phyloP scores from a whole-genome alignment of 108 stramenopile genomes.

The Cyclotella cryptica region DNA sequence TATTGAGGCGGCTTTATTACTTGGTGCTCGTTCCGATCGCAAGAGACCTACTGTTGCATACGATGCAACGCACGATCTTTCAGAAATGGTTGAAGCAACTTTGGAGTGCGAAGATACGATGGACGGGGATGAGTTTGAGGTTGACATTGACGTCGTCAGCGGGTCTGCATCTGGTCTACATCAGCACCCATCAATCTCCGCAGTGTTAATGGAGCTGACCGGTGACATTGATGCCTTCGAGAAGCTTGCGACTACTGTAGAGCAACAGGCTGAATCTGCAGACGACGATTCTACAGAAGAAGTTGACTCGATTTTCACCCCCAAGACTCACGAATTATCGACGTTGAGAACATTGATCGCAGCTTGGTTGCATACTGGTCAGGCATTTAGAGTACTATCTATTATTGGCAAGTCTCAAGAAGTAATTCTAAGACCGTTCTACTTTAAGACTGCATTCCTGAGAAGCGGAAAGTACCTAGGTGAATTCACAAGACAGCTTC shows the following conservation, averaged over 20 bases:
- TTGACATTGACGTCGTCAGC: conserved; percentile 44
- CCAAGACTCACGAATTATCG: conserved; percentile 69
- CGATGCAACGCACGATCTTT: conserved; percentile 27
- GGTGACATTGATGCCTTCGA: conserved; percentile 82
- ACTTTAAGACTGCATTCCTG: conserved; percentile 68
- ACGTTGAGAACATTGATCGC: conserved; percentile 82
- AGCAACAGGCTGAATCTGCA: conserved; percentile 21
- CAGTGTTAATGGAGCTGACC: conserved; percentile 83
- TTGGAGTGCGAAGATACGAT: conserved; percentile 20
- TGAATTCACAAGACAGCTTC: conserved; percentile 61
- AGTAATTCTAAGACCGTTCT: conserved; percentile 69
- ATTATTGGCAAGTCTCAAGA: conserved; percentile 61
- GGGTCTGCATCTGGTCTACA: conserved; percentile 22
- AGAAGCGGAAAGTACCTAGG: conserved; percentile 47
- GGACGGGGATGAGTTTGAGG: conserved; percentile 52
- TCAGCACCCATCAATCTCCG: conserved; percentile 53
- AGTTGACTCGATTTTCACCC: conserved; percentile 28
- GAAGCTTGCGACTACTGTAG: conserved; percentile 27
- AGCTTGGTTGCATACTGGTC: conserved; percentile 89
- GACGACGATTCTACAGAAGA: conserved; percentile 40
- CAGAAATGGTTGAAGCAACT: conserved; percentile 50
- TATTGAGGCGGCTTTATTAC: conserved; percentile 73
- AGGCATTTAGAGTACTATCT: conserved; percentile 63
- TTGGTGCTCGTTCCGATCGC: conserved; percentile 69
- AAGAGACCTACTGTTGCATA: conserved; percentile 16